Evolutionary conservation across 805 yeast genomes (phyloP), one percentile per base, ranked within the genome.

Genomic region (Candida insectorum): DNA sequence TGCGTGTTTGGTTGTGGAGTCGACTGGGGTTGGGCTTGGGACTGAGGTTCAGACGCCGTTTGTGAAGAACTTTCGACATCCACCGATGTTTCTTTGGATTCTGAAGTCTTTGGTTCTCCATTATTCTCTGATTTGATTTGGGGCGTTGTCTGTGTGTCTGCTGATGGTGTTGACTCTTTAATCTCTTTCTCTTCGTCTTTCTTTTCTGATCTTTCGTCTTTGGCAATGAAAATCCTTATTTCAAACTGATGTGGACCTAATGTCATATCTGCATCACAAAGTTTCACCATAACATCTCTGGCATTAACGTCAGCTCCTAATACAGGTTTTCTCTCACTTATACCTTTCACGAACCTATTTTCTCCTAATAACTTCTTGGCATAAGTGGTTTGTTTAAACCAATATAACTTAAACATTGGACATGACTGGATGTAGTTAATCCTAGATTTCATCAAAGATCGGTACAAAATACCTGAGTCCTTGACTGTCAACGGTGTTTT

Each of bases 201-300:
- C 36, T 36, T 34, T 22, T 35, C 24, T 16, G 73, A 67, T 24
- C 77, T 74, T 24, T 86, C 95, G 48, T 88, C 95, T 48, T 85
- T 85, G 33, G 87, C 74, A n/a, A 87, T 80, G 58, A 85, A 93
- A 20, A 93, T 57, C 40, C 94, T 65, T 2, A 83, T 71, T 24
- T 80, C 86, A 58, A 86, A 86, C 0, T 65, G 58, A 58, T 91
- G 98, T 0, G 96, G 96, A 0, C 97, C 97, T 15, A 83, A 69
- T 8, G 69, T 65, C 60, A 88, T 58, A 2, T 65, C 60, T 40
- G 89, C 78, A 45, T 89, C 96, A 45, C 91, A 77, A 36, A 93
- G 62, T 52, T 87, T 88, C 39, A 87, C 81, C 96, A 89, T 88
- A 36, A 79, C 79, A 43, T 91, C 97, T 47, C 94, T 65, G 4